Evolutionary conservation across 1,284 basidiomycete species (phyloP).

Genomic region (Cryptococcus sp.): DNA sequence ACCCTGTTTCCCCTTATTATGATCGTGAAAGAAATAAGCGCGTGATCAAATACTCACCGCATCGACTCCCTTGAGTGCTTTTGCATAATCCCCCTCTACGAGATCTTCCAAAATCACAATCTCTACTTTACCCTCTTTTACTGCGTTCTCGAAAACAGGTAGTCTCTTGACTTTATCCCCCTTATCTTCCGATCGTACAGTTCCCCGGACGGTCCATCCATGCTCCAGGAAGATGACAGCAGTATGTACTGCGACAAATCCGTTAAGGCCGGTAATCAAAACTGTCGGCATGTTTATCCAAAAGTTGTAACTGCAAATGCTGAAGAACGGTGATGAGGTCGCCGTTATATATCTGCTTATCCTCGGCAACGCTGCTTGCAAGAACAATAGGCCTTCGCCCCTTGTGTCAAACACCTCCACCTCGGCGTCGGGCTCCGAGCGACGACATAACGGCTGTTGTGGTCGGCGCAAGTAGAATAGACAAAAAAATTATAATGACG

Average conservation of each 20-base stretch:
- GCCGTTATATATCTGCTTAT: too few species aligned
- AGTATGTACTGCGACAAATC: conserved; percentile 30
- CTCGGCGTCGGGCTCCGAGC: too few species aligned
- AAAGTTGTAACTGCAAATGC: too few species aligned
- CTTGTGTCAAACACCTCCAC: too few species aligned
- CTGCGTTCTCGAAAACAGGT: conserved; percentile 6
- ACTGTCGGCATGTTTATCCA: conserved; percentile 12
- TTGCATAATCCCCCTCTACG: conserved; percentile 37
- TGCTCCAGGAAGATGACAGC: conserved; percentile 24
- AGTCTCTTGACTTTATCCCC: conserved; percentile 26
- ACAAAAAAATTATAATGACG: background rate
- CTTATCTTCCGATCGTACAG: conserved; percentile 43
- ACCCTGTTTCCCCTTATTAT: background rate
- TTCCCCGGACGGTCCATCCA: conserved; percentile 39
- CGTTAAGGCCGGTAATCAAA: conserved; percentile 33
- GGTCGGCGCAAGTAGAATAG: too few species aligned
- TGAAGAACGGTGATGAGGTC: too few species aligned
- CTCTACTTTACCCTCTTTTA: conserved; percentile 22
- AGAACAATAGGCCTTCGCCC: too few species aligned
- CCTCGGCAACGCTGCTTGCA: too few species aligned
- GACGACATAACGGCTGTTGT: too few species aligned
- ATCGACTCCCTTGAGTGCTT: conserved; percentile 28
- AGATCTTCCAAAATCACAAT: conserved; percentile 30
- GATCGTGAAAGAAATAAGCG: background rate
- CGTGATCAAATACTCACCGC: conserved; percentile 14